Conservation (phyloP, 257 asterid genomes). For the Asclepias syriaca region DNA sequence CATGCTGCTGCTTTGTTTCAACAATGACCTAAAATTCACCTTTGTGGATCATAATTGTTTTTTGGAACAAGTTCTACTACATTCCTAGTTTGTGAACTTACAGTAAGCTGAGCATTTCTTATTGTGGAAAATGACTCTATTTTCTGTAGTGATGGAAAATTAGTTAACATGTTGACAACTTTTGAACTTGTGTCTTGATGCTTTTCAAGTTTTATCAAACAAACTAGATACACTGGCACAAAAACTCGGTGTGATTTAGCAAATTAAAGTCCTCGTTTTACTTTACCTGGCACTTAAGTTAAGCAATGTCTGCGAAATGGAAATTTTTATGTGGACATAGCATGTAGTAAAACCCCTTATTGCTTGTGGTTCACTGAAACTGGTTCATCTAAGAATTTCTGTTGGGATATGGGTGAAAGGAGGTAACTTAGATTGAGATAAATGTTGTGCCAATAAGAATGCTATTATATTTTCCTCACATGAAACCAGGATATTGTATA, state of each 20-base stretch:
- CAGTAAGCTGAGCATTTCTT: no score
- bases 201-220: background rate
- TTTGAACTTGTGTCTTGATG: background rate
- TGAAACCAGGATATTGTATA: background rate
- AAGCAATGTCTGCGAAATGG: background rate
- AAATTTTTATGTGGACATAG: no score
- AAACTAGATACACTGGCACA: background rate
- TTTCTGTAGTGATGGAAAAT: background rate
- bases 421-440: background rate
- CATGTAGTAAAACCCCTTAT: no score
- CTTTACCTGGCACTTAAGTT: background rate
- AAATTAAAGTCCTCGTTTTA: background rate
- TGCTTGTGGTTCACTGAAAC: no score
- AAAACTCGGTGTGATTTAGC: background rate
- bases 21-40: background rate
- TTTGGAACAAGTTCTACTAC: background rate
- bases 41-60: background rate
- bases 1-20: background rate
- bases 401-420: background rate
- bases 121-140: background rate
- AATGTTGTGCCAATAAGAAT: background rate
- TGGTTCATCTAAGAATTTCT: no score
- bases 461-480: background rate
- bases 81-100: no score
- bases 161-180: background rate